phyloP scores from a whole-genome alignment of 2,329 filamentous ascomycete genomes.

The Monilinia fructigena region DNA sequence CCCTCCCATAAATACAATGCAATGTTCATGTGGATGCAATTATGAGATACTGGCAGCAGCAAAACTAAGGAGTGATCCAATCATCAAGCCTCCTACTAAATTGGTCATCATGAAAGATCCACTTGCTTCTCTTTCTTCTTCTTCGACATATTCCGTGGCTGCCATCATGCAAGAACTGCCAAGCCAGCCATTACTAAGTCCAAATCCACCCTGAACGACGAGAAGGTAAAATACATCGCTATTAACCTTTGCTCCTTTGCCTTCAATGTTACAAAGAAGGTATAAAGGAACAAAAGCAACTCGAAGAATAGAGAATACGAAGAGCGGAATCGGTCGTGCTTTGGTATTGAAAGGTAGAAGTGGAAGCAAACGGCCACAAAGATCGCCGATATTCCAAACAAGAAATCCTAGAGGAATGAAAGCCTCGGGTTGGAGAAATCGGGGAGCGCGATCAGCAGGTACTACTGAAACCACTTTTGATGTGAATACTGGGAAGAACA shows the following conservation, averaged over 20 bases:
- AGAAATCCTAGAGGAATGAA: slow-evolving; percentile 92
- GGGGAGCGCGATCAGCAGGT: slow-evolving; percentile 45
- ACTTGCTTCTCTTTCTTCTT: slow-evolving; percentile 80
- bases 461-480: slow-evolving; percentile 57
- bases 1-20: slow-evolving; percentile 10
- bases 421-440: slow-evolving; percentile 66
- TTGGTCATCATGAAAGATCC: slow-evolving; percentile 93
- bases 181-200: slow-evolving; percentile 82
- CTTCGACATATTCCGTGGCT: slow-evolving; percentile 75
- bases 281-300: slow-evolving; percentile 79
- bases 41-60: slow-evolving; percentile 49
- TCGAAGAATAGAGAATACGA: slow-evolving; percentile 64
- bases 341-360: slow-evolving; percentile 56
- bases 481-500: slow-evolving; percentile 96
- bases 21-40: slow-evolving; percentile 1
- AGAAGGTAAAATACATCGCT: slow-evolving; percentile 89
- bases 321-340: slow-evolving; percentile 64
- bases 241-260: slow-evolving; percentile 67
- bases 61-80: slow-evolving; percentile 90
- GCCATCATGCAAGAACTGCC: slow-evolving; percentile 91
- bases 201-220: slow-evolving; percentile 80
- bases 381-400: slow-evolving; percentile 89
- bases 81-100: slow-evolving; percentile 78
- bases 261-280: slow-evolving; percentile 82
- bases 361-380: slow-evolving; percentile 71